A percentile compares a stretch with the other conserved stretches of the same genome.
Evolutionary conservation across 1,284 basidiomycete species (phyloP).

Genomic region (Pisolithus thermaeus): DNA sequence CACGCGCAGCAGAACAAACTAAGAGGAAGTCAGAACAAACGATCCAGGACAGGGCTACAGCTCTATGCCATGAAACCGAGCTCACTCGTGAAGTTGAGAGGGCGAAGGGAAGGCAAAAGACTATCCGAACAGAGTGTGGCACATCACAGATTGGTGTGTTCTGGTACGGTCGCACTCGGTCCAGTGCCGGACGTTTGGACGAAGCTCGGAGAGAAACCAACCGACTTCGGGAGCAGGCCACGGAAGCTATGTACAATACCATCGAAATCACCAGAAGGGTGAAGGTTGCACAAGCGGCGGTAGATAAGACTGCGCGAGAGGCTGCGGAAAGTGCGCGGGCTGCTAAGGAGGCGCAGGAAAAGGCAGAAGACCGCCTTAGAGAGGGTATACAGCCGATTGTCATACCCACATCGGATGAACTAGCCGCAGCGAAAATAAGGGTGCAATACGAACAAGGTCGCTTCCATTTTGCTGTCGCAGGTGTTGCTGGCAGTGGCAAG

Average conservation of each 20-base stretch:
- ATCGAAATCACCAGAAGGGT: conserved; percentile 22
- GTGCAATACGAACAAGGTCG: conserved; percentile 23
- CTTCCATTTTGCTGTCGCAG: conserved; percentile 31
- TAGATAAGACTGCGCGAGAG: conserved; percentile 14
- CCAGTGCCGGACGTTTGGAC: conserved; percentile 15
- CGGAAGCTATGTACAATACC: conserved; percentile 13
- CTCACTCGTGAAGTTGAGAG: conserved; percentile 19
- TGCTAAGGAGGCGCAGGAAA: conserved; percentile 3
- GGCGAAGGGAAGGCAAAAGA: conserved; percentile 20
- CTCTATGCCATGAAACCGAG: conserved; percentile 11
- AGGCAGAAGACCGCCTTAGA: conserved; percentile 18
- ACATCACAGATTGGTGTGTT: conserved; percentile 3
- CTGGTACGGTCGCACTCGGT: conserved; percentile 18
- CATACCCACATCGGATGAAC: conserved; percentile 24
- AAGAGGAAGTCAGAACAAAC: conserved; percentile 15
- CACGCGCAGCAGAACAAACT: conserved; percentile 16
- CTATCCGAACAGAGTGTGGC: conserved; percentile 18
- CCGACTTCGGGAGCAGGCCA: conserved; percentile 11
- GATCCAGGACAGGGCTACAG: conserved; percentile 2
- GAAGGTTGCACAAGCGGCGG: conserved; percentile 21
- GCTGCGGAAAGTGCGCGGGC: neutral
- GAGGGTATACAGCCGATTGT: conserved; percentile 28
- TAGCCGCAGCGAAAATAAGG: conserved; percentile 18
- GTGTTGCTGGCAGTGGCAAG: conserved; percentile 32
- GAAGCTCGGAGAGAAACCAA: conserved; percentile 18